Base-by-base conservation (phyloP, 305 asterid genomes). In the Fraxinus paxiana region DNA sequence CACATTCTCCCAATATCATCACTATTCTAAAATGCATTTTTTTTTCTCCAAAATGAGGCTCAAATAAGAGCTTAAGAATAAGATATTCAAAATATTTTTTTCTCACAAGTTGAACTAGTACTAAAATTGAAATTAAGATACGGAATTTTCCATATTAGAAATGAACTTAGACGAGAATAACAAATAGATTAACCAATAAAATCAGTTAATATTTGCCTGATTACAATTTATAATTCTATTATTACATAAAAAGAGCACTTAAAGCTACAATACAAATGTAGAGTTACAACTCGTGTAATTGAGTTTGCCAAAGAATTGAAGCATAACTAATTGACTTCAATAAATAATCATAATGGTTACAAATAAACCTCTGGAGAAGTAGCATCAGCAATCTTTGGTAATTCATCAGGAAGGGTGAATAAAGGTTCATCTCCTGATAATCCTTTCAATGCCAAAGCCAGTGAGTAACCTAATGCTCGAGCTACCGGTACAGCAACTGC, bases 401-500 rank as follows among this genome's bases (percentile, higher is more conserved):
- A 92, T 26, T 85, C 88, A 6, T 84, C 80, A 0, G 97, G 99
- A 17, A 94, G 73, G 0, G 26, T 2, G 6, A 92, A 51, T 3
- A 91, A 43, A 0, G 98, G 91, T 0, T 48, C 83, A 1, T 73
- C 82, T 1, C 81, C 87, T 0, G 90, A 84, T 24, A 83, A 26
- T 0, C 96, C 92, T 48, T 77, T 87, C 31, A 83, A 26, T 0
- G 98, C 91, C 87, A 77, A 4, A 0, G 93, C 94, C 28, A 94
- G 74, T 0, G 97, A 86, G 67, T 85, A 89, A 0, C 99, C 99
- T 31, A 96, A 79, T 0, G 96, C 96, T 0, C 97, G 92, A 13
- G 96, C 97, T 0, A 96, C 99, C 0, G 98, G 99, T 31, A 92
- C 91, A 0, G 98, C 98, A 2, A 94, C 99, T 0, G 99, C 99